Evolutionary conservation across 2,329 filamentous ascomycete species (phyloP), one percentile per base, ranked within the genome.

Genomic region (Alternaria consortialis): DNA sequence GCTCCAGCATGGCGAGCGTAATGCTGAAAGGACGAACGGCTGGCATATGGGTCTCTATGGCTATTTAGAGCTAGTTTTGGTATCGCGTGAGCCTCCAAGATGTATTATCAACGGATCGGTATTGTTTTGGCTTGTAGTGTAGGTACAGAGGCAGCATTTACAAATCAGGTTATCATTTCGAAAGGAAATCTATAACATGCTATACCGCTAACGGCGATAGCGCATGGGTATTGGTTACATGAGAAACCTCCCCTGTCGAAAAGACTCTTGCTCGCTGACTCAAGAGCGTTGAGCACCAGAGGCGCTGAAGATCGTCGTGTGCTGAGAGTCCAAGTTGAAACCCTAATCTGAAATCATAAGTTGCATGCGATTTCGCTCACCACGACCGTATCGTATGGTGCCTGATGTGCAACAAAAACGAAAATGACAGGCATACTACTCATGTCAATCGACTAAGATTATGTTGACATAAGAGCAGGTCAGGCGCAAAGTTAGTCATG

Each of bases 401-500:
- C 3, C 6, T 4, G 13, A 4, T 29, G 17, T 48, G n/a, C 12
- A 39, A 15, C 27, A 43, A 12, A 27, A 27, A 39, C 15, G 27
- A 13, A 27, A 17, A 32, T 40, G 12, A 29, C 17, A 15, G 11
- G 25, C 3, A 23, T 13, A 12, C 13, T 37, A 20, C 23, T 60
- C 32, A 67, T 20, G 42, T 17, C 11, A 60, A 20, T 20, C 64
- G 60, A 31, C 50, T 56, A 31, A 67, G 44, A 23, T 64, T 39
- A 23, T 64, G 56, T 9, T 53, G 40, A 48, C n/a, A 34, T 20
- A 67, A 48, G 20, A 71, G 27, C 46, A 71, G 27, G 2, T 63
- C 62, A 27, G 69, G 69, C 13, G 67, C 67, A 31, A 71, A 70
- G n/a, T 70, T 71, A 5, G 55, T 59, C 62, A 70, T 56, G 39